phyloP scores from a whole-genome alignment of 768 basidiomycete species.

The Dioszegia aurantiaca region DNA sequence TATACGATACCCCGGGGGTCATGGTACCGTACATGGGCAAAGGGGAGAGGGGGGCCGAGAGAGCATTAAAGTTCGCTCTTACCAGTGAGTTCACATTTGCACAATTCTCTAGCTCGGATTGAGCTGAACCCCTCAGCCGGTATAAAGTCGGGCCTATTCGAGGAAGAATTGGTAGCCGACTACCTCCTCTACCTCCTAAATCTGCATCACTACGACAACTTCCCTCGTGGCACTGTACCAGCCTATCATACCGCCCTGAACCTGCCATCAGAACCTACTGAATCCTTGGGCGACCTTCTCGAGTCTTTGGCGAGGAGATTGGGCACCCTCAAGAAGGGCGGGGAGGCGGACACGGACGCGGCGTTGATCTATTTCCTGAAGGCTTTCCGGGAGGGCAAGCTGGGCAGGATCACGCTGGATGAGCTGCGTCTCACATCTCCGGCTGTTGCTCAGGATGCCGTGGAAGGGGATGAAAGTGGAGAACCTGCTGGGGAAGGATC shows the following conservation, averaged over 20 bases:
- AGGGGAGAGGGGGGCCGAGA: constrained; percentile 80
- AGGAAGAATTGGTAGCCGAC: constrained; percentile 74
- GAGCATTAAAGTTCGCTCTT: constrained; percentile 85
- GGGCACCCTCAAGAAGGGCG: constrained; percentile 78
- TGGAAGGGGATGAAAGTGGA: background rate
- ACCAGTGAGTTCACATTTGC: constrained; percentile 62
- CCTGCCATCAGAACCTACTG: constrained; percentile 56
- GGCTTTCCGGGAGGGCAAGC: constrained; percentile 70
- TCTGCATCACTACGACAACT: constrained; percentile 1
- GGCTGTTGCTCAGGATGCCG: background rate
- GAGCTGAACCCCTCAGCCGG: constrained; percentile 51
- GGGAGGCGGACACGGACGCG: constrained; percentile 65
- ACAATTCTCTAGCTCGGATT: background rate
- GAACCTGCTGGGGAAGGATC: too few species aligned
- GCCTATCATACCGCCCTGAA: background rate
- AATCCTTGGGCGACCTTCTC: constrained; percentile 66
- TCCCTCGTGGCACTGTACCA: background rate
- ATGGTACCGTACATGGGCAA: constrained; percentile 92
- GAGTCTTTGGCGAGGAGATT: constrained; percentile 68
- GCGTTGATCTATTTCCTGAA: constrained; percentile 78
- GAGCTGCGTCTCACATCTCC: constrained; percentile 28
- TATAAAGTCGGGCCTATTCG: constrained; percentile 89
- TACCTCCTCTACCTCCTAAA: constrained; percentile 64
- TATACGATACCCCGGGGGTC: constrained; percentile 92
- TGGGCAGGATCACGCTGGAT: constrained; percentile 51